Base-by-base conservation (phyloP, 2,329 filamentous ascomycete species). In the Xylaria hypoxylon region DNA sequence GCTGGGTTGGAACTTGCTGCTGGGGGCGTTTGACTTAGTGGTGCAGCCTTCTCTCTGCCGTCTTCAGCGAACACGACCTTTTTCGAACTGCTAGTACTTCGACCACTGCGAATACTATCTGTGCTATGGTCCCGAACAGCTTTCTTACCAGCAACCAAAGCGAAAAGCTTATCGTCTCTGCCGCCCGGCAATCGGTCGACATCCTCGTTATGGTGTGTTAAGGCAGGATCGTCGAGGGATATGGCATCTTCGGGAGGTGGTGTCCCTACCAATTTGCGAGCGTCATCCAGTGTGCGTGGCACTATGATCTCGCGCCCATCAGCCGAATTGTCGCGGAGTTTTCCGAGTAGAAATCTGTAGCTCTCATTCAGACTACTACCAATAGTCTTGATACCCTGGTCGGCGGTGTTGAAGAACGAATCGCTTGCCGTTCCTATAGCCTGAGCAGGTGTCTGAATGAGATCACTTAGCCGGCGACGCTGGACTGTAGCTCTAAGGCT, bases 201-300 rank as follows among this genome's bases (percentile, higher is more conserved):
- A 33, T 82, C 79, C 10, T 81, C 79, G 3, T 72, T 72, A n/a
- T 69, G 86, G 76, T 79, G 84, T 7, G 85, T 75, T 1, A 86
- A 85, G 70, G 83, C 86, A 45, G 84, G 81, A 42, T 86, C 89
- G 73, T 86, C 87, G n/a, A 85, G 81, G 8, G 87, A 88, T 68
- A 77, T 84, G 63, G 88, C 87, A 42, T 90, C 88, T 2, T 89
- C 87, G 0, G 81, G 85, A 15, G 88, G 83, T 40, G 91, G 89
- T 0, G 91, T 92, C 74, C 89, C 92, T 69, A 99, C 92, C 11
- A 99, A 86, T 77, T 94, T 95, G 52, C 94, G 87, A 17, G 95
- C 96, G 74, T 99, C 96, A 73, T 97, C 96, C 0, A 99, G 83
- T 1, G 96, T 99, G 74, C 93, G 95, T 1, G 96, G 96, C 0